Percentiles rank a stretch among this genome's conserved stretches.
These are phyloP conservation scores for Purpureocillium lavendulum DNA, from an alignment of 2,329 filamentous ascomycete species.

Conservation along the genomic window DNA sequence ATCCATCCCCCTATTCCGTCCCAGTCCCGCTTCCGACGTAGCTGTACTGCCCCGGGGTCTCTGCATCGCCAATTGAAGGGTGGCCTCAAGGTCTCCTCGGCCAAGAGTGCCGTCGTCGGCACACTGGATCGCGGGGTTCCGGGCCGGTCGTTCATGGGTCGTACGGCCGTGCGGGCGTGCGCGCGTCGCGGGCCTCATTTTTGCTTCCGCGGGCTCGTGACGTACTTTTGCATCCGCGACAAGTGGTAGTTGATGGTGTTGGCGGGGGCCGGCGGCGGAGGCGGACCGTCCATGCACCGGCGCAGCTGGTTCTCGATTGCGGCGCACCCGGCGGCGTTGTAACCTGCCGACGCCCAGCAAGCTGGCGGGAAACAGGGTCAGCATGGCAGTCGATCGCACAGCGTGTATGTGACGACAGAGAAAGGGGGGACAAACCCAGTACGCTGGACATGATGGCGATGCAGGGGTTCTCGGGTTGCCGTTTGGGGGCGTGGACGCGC, in stretches of 20 bases:
- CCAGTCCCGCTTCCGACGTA: no score
- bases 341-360: slow-evolving; percentile 77
- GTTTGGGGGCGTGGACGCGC: slow-evolving; percentile 46
- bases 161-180: no score
- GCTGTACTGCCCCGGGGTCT: no score
- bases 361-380: slow-evolving; percentile 49
- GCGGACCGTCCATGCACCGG: slow-evolving; percentile 72
- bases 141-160: no score
- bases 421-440: slow-evolving; percentile 35
- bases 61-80: no score
- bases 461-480: slow-evolving; percentile 42
- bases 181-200: no score
- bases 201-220: slow-evolving; percentile 39
- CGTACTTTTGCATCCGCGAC: slow-evolving; percentile 63
- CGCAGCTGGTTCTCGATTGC: slow-evolving; percentile 53
- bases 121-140: no score
- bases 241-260: slow-evolving; percentile 94
- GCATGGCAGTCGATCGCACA: no score
- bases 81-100: no score
- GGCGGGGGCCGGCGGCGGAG: slow-evolving; percentile 36
- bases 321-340: slow-evolving; percentile 51
- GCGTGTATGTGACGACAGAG: no score
- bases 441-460: slow-evolving; percentile 49
- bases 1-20: no score
- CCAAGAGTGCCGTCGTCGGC: no score